Evolutionary conservation across 1,284 basidiomycete genomes (phyloP), one percentile per base, ranked within the genome.

Genomic region (Veloporphyrellus conicus): DNA sequence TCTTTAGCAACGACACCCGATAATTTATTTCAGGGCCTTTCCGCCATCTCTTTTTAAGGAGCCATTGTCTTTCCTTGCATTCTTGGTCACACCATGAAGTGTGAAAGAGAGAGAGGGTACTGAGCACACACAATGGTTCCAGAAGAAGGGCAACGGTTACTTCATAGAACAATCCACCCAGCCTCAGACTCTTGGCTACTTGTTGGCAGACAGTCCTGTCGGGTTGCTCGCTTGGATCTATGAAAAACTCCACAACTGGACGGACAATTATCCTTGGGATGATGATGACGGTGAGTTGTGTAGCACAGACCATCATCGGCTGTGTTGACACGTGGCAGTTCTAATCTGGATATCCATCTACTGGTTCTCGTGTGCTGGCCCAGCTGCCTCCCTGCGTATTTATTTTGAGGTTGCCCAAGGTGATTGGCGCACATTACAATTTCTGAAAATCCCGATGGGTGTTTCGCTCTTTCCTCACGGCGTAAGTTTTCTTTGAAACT

Each of bases 171-270:
- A 82, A 38, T 53, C 68, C 2, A 79, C 76, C 1, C 71, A 72
- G 48, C 80, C 80, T 1, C 78, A 81, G 58, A 82, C 79, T 0
- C 54, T 82, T 4, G 79, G 77, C 1, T 81, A 82, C 53, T 59
- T 66, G 16, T 64, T 82, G 2, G 61, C 72, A 0, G 81, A 81
- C 55, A 81, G 78, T 18, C 81, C 81, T 9, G 69, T 71, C 11
- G 77, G 75, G 0, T 58, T 83, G 22, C 67, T 81, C 1, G 77
- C 73, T 0, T 82, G 79, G 77, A 75, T 82, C 23, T 79, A 79
- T 43, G 78, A 81, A 55, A 81, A 82, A 49, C 61, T 81, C 1
- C 64, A 73, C 3, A 56, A 61, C n/a, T 79, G 78, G 75, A 71
- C 74, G 1, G 79, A 80, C 49, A 54, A n/a, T n/a, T 80, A 77